Evolutionary conservation across 768 basidiomycete genomes (phyloP), one percentile per base, ranked within the genome.

Genomic region (Serendipita sp.): DNA sequence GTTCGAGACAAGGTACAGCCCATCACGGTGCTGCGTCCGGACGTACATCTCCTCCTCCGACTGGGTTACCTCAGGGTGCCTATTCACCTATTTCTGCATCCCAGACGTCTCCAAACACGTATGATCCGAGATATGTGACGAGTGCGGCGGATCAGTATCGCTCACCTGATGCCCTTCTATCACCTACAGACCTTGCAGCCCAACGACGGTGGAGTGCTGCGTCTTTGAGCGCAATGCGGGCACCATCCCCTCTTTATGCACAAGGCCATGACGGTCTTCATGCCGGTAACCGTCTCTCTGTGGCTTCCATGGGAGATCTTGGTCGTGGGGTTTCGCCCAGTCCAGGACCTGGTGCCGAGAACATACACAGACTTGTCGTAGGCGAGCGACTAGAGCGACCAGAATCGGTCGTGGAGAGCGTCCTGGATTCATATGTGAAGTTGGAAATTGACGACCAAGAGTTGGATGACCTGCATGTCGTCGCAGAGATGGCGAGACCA

Each of bases 401-500:
- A 2, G 30, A n/a, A 4, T 58, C 53, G 11, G 31, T 28, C 17
- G 53, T 31, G n/a, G 33, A 34, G 2, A 34, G 53, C 30, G 56
- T 60, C n/a, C 28, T 48, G 22, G 70, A 68, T 31, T 71, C 73
- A 51, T 70, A 71, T 60, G 64, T 71, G 14, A 65, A 70, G 63
- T 73, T 84, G 17, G 77, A 79, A 62, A 71, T 88, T 63, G 80
- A 82, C 63, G 76, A 77, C 28, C 71, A 58, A 61, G 88, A 90
- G 69, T 74, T 81, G 67, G 71, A 73, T 3, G 85, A 87, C 65
- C 74, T 88, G 64, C 74, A 75, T 20, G 67, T 78, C 24, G 75
- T 88, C 50, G 74, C 83, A 4, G 86, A 88, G 72, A 74, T 79
- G 62, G 83, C 82, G 30, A 74, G 82, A 48, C 78, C 79, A 2